These are phyloP conservation scores for Iris macrosiphon DNA, from an alignment of 106 monocot species.

Conservation along the genomic window DNA sequence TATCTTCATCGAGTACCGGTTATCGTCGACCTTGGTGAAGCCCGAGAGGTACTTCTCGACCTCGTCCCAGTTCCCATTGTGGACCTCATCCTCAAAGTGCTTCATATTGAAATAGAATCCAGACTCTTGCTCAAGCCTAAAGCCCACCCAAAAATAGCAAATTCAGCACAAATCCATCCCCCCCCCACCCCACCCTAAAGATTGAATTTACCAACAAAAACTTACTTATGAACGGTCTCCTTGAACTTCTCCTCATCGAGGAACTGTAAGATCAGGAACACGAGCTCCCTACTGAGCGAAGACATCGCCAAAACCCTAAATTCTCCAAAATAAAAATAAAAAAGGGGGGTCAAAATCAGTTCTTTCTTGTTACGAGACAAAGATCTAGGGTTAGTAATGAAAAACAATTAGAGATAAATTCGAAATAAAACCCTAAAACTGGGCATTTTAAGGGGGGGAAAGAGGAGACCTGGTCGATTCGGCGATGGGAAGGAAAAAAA, in stretches of 20 bases:
- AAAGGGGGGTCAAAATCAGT: no score
- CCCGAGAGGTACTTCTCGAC: constrained; percentile 37
- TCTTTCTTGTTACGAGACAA: not conserved
- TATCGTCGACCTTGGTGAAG: constrained; percentile 38
- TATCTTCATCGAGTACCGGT: constrained; percentile 38
- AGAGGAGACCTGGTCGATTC: not conserved
- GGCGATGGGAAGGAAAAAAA: not conserved
- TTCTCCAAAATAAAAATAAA: no score
- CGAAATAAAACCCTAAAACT: not conserved
- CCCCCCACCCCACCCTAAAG: not conserved
- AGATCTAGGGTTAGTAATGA: no score
- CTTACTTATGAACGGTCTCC: constrained; percentile 28
- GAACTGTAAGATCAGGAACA: no score
- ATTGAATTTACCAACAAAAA: no score
- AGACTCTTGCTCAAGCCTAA: constrained; percentile 32
- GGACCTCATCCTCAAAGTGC: constrained; percentile 36
- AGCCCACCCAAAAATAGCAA: not conserved
- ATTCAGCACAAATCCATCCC: not conserved
- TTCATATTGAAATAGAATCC: no score
- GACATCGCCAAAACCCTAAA: constrained; percentile 11
- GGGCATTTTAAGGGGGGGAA: no score
- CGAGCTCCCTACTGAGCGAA: constrained; percentile 27
- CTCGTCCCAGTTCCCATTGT: constrained; percentile 39
- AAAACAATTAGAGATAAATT: no score
- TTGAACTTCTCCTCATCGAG: no score